These are phyloP conservation scores for Sophora flavescens DNA, from an alignment of 306 rosid genomes.

Conservation along the genomic window DNA sequence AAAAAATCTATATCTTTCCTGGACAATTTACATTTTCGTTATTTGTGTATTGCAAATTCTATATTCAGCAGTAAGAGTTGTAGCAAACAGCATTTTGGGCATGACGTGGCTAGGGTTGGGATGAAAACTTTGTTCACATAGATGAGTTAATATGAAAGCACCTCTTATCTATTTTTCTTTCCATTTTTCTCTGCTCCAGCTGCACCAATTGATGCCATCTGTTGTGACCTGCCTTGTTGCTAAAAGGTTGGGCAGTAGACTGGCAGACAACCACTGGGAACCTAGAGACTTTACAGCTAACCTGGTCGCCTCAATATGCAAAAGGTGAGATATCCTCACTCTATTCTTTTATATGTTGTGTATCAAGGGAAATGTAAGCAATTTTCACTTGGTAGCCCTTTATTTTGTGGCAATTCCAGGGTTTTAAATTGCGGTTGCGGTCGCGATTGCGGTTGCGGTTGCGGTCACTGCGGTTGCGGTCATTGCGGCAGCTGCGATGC, in stretches of 20 bases:
- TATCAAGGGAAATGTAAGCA: constrained; percentile 22
- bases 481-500: too few relatives aligned
- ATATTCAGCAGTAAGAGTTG: neutral
- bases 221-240: constrained; percentile 92
- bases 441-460: too few relatives aligned
- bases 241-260: constrained; percentile 79
- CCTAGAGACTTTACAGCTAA: constrained; percentile 86
- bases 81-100: constrained; percentile 32
- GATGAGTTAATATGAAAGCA: constrained; percentile 22
- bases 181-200: constrained; percentile 53
- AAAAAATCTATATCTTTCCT: neutral
- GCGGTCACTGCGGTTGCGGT: too few relatives aligned
- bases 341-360: constrained; percentile 36
- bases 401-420: constrained; percentile 27
- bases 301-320: constrained; percentile 88
- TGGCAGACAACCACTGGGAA: constrained; percentile 86
- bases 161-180: constrained; percentile 22
- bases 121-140: constrained; percentile 4
- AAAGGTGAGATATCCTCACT: constrained; percentile 61
- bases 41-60: neutral
- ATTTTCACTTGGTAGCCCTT: constrained; percentile 23
- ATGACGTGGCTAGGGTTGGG: neutral
- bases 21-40: neutral
- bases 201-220: constrained; percentile 96
- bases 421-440: too few relatives aligned